Evolutionary conservation across 139 green algal genomes (phyloP).

Genomic region (Klebsormidium nitens): DNA sequence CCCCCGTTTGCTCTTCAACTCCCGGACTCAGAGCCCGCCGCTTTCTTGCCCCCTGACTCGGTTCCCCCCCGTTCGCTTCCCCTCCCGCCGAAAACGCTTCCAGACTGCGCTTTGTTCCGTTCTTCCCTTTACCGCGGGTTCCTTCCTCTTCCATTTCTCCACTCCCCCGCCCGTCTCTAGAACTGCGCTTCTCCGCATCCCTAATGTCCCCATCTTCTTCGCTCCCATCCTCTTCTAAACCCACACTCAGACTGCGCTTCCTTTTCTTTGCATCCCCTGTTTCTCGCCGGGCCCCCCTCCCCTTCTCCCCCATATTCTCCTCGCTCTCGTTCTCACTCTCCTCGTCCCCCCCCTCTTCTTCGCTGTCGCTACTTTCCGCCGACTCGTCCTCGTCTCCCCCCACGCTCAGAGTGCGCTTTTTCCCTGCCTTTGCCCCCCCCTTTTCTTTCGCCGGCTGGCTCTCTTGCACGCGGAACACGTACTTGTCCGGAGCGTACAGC

Average conservation of each 20-base stretch:
- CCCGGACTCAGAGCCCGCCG: too few relatives aligned
- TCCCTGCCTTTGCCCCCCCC: not conserved
- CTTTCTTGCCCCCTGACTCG: too few relatives aligned
- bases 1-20: too few relatives aligned
- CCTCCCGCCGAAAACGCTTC: too few relatives aligned
- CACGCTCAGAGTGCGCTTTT: conserved; percentile 2
- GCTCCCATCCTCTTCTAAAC: too few relatives aligned
- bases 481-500: conserved; percentile 42
- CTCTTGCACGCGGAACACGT: conserved; percentile 2
- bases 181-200: not conserved
- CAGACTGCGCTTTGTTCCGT: too few relatives aligned
- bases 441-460: not conserved
- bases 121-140: not conserved
- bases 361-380: conserved; percentile 11
- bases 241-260: not conserved
- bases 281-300: not conserved
- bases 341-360: conserved; percentile 16
- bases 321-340: conserved; percentile 17
- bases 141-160: not conserved
- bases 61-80: too few relatives aligned
- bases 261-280: not conserved
- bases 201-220: not conserved
- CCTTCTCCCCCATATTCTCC: not conserved
- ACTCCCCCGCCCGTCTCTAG: not conserved
- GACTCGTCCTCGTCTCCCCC: conserved; percentile 15